Conservation (phyloP, 108 stramenopile species). For the Poteriospumella lacustris region DNA sequence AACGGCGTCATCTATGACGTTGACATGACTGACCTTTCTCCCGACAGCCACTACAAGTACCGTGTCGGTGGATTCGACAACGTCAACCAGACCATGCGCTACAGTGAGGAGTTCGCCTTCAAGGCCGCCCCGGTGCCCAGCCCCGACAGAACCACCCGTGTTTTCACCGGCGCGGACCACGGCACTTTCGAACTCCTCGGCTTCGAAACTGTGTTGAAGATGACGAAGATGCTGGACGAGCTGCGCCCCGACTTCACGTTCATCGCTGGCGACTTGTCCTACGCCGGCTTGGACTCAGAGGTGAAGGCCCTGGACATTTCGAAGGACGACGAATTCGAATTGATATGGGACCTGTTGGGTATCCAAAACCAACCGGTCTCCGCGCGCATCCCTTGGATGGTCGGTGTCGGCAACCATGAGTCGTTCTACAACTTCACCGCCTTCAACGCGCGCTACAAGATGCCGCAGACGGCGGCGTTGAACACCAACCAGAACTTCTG, state of each 20-base stretch:
- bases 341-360: conserved; percentile 69
- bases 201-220: background rate
- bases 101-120: conserved; percentile 5
- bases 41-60: background rate
- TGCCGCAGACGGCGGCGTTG: conserved; percentile 49
- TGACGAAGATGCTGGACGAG: background rate
- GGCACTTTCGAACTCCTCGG: conserved; percentile 16
- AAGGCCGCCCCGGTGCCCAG: background rate
- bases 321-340: conserved; percentile 31
- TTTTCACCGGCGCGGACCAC: conserved; percentile 10
- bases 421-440: conserved; percentile 60
- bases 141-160: background rate
- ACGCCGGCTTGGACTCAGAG: conserved; percentile 10
- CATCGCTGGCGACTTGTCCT: conserved; percentile 24
- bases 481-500: conserved; percentile 33
- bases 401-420: conserved; percentile 77
- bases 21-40: conserved; percentile 11
- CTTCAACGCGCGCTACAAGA: conserved; percentile 61
- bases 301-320: background rate
- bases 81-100: conserved; percentile 9
- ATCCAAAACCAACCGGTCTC: conserved; percentile 67
- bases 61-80: conserved; percentile 21
- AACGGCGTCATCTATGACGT: conserved; percentile 25
- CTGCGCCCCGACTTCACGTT: background rate
- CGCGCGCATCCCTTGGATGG: conserved; percentile 63